These are phyloP conservation scores for Cercospora beticola DNA, from an alignment of 2,329 filamentous ascomycete genomes.

Conservation along the genomic window DNA sequence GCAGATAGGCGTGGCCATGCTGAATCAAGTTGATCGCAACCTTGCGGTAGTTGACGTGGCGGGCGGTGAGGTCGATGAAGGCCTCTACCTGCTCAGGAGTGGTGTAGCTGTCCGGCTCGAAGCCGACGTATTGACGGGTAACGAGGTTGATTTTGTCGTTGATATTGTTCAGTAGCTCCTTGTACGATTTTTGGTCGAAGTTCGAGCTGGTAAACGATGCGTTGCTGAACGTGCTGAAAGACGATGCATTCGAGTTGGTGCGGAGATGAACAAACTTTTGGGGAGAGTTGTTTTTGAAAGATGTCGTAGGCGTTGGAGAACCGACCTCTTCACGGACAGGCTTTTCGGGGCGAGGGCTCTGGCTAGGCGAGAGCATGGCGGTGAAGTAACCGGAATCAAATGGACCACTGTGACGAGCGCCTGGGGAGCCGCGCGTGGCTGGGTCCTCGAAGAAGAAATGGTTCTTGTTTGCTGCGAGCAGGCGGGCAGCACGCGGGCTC, in stretches of 20 bases:
- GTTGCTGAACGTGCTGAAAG: not conserved
- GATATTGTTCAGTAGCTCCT: constrained; percentile 11
- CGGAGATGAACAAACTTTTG: not conserved
- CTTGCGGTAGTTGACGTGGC: constrained; percentile 11
- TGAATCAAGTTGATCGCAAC: constrained; percentile 7
- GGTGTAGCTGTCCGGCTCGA: not conserved
- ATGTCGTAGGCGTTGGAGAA: not conserved
- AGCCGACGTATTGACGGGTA: not conserved
- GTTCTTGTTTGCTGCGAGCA: not conserved
- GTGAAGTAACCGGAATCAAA: not conserved
- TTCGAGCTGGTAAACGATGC: not conserved
- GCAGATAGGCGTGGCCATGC: not conserved
- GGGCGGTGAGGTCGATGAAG: constrained; percentile 7
- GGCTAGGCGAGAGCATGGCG: not conserved
- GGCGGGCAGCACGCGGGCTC: constrained; percentile 4
- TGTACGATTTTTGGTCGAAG: constrained; percentile 10
- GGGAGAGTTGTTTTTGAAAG: not conserved
- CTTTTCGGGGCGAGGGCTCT: not conserved
- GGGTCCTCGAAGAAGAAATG: not conserved
- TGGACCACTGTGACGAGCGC: not conserved
- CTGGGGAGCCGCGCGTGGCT: not conserved
- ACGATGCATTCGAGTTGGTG: not conserved
- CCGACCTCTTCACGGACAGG: not conserved
- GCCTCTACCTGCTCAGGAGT: not conserved
- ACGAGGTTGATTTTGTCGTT: constrained; percentile 6